A percentile compares a stretch with the other conserved stretches of the same genome.
Evolutionary conservation across 164 flowering plant genomes (phyloP).

Genomic region (Vitis rupestris): DNA sequence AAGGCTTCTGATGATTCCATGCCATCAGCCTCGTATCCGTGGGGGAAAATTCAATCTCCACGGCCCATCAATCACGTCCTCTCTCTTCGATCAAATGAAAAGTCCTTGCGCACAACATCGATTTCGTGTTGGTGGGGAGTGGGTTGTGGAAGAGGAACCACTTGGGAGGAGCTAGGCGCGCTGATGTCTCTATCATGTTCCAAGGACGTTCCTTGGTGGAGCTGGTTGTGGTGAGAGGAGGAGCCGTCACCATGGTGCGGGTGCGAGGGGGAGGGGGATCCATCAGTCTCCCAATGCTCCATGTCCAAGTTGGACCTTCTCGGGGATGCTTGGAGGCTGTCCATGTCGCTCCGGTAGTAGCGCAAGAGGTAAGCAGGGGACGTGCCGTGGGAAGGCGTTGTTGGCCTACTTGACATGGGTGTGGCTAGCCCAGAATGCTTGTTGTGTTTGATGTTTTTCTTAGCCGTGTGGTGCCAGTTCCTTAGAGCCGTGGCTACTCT

Average conservation of each 20-base stretch:
- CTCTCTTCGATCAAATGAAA: slow-evolving; percentile 33
- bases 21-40: too few species aligned
- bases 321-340: slow-evolving; percentile 49
- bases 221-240: slow-evolving; percentile 19
- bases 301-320: slow-evolving; percentile 27
- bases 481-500: slow-evolving; percentile 56
- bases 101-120: slow-evolving; percentile 21
- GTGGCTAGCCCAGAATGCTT: slow-evolving; percentile 27
- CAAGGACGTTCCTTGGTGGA: neutral
- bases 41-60: too few species aligned
- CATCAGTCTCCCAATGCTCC: slow-evolving; percentile 39
- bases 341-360: slow-evolving; percentile 32
- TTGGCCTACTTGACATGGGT: slow-evolving; percentile 54
- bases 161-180: slow-evolving; percentile 15
- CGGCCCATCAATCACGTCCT: neutral
- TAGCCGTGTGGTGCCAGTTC: slow-evolving; percentile 73
- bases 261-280: slow-evolving; percentile 34
- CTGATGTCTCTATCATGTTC: slow-evolving; percentile 14
- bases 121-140: slow-evolving; percentile 25
- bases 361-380: slow-evolving; percentile 64
- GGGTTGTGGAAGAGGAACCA: slow-evolving; percentile 7
- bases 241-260: slow-evolving; percentile 28
- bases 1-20: too few species aligned
- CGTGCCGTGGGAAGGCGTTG: slow-evolving; percentile 42
- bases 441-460: slow-evolving; percentile 49